Conservation (phyloP, 2,329 filamentous ascomycete species). For the Hypoxylon sp. region DNA sequence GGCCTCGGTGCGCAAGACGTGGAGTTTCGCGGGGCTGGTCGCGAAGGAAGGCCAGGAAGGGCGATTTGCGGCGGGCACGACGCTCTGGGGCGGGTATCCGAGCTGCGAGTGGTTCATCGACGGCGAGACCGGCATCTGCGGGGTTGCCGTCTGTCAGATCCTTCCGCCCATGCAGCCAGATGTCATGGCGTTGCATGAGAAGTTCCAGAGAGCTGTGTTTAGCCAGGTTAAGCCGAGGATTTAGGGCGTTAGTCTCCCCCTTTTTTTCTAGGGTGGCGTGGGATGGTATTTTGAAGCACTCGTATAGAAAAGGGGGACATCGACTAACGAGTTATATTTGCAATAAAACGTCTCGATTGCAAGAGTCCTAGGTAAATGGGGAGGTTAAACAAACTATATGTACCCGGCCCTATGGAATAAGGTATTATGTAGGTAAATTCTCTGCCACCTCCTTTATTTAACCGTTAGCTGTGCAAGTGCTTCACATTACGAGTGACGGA, state of each 20-base stretch:
- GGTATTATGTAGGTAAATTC: too few species aligned
- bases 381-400: too few species aligned
- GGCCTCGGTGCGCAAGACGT: conserved; percentile 40
- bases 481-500: too few species aligned
- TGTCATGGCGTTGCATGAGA: conserved; percentile 40
- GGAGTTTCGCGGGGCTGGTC: conserved; percentile 47
- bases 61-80: conserved; percentile 36
- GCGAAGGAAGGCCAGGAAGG: conserved; percentile 44
- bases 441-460: too few species aligned
- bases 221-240: conserved; percentile 4
- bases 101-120: conserved; percentile 49
- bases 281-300: neutral
- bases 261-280: neutral
- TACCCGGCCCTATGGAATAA: too few species aligned
- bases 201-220: conserved; percentile 44
- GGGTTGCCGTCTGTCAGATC: conserved; percentile 44
- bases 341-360: too few species aligned
- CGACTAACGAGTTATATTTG: too few species aligned
- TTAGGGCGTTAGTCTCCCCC: neutral
- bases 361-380: too few species aligned
- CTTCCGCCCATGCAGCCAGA: conserved; percentile 43
- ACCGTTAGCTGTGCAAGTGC: too few species aligned
- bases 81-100: conserved; percentile 45
- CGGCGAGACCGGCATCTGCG: conserved; percentile 43
- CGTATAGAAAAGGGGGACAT: neutral